Percentiles rank a stretch among this genome's conserved stretches.
phyloP scores from a whole-genome alignment of 305 asterid species.

The Solanum chacoense region DNA sequence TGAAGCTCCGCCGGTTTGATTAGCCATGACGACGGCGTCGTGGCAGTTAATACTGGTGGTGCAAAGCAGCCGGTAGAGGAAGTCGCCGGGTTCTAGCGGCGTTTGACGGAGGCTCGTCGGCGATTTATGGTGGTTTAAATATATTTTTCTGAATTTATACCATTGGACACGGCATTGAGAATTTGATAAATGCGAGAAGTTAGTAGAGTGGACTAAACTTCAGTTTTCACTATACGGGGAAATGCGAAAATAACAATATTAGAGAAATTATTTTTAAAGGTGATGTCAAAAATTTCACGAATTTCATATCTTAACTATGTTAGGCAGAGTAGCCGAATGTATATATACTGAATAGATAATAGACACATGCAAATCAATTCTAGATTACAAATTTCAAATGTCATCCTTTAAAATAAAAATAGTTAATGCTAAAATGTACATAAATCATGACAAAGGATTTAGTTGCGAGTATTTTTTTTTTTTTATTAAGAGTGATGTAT shows the following conservation, averaged over 20 bases:
- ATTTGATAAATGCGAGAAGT: background rate
- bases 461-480: background rate
- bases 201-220: background rate
- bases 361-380: background rate
- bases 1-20: conserved; percentile 24
- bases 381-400: background rate
- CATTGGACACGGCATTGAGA: conserved; percentile 3
- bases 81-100: background rate
- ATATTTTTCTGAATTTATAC: background rate
- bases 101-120: background rate
- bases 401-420: background rate
- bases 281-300: fast-evolving
- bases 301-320: background rate
- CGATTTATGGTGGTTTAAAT: background rate
- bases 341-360: background rate
- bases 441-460: background rate
- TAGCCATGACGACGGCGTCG: conserved; percentile 25
- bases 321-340: background rate
- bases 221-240: background rate
- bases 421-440: background rate
- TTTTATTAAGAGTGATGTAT: background rate
- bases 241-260: background rate
- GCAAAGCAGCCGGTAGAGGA: background rate
- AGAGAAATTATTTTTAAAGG: background rate
- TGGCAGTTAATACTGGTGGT: background rate